Conservation (phyloP, 768 basidiomycete species). For the Lactarius sanguifluus region DNA sequence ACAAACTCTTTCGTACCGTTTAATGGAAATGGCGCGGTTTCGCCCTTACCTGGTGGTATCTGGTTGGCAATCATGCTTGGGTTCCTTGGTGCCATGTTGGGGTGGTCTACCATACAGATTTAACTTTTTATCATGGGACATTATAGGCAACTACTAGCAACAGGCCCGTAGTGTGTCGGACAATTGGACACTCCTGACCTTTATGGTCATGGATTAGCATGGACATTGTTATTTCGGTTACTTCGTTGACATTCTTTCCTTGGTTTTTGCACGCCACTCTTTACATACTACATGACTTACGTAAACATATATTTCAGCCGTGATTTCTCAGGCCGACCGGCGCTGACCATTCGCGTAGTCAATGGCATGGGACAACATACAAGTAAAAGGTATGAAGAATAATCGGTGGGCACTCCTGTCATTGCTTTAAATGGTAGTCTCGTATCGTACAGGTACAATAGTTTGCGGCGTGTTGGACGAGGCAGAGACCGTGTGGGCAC, state of each 20-base stretch:
- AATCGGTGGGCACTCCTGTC: neutral
- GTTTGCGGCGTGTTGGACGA: constrained; percentile 85
- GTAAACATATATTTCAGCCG: neutral
- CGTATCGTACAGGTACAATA: constrained; percentile 89
- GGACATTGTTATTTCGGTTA: neutral
- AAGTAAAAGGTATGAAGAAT: constrained; percentile 9
- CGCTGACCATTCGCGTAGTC: too few relatives aligned
- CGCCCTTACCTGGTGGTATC: constrained; percentile 16
- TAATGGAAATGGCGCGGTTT: constrained; percentile 26
- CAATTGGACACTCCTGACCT: constrained; percentile 1
- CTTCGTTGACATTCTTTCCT: neutral
- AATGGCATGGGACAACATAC: constrained; percentile 18
- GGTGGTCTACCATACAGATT: constrained; percentile 1
- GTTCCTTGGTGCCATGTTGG: constrained; percentile 14
- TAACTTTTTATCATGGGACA: constrained; percentile 2
- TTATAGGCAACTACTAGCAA: neutral
- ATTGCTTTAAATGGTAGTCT: constrained; percentile 85
- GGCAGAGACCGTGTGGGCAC: constrained; percentile 70
- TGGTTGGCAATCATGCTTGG: constrained; percentile 18
- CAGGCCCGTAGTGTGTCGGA: neutral
- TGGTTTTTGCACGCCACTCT: neutral
- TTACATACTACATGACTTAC: neutral
- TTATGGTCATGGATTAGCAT: neutral
- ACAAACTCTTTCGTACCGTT: constrained; percentile 23
- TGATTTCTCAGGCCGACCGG: constrained; percentile 8